Base-by-base conservation (phyloP, 169 alveolate species). In the Babesia ovata region DNA sequence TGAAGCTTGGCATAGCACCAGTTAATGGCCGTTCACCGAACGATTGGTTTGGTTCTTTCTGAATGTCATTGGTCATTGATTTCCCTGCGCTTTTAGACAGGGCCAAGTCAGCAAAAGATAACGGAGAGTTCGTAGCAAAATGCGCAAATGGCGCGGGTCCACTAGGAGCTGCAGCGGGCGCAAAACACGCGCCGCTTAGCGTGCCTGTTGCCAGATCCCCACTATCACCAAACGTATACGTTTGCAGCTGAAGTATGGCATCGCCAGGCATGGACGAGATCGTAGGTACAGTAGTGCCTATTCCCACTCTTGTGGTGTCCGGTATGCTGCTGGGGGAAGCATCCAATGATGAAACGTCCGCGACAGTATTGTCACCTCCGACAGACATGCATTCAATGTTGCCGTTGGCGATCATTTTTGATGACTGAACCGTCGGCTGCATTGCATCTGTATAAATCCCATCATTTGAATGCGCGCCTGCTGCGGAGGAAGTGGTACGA, bases 51-150 rank as follows among this genome's bases (percentile, higher is more conserved):
- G 39, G 39, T 33, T 33, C 39, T 33, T 33, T 33, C 39, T 33
- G 39, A 44, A 8, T 24, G 16, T 19, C 49, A 62, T 36, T 26
- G 50, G 4, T 4, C 58, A 33, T 8, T 2, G 33, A 12, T 14
- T 24, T 29, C 10, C 54, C 65, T 12, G 24, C n/a, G 14, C 57
- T 29, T 39, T 19, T 33, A 8, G 76, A 67, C 10, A 26, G 21
- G 4, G 76, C 76, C 65, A 67, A 22, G 22, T 54, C 76, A 16
- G 76, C 65, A 44, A 67, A 67, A 0, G 76, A 52, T 16, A 50
- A 11, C 45, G 63, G 22, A 0, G 67, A 50, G 0, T 22, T 42
- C 22, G 66, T 10, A 11, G 76, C 76, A 21, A 7, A 67, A 13
- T 26, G 17, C 17, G 76, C 65, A 48, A 67, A 67, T 2, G 61